These are phyloP conservation scores for Exophiala spinifera DNA, from an alignment of 2,329 filamentous ascomycete genomes.

Conservation along the genomic window DNA sequence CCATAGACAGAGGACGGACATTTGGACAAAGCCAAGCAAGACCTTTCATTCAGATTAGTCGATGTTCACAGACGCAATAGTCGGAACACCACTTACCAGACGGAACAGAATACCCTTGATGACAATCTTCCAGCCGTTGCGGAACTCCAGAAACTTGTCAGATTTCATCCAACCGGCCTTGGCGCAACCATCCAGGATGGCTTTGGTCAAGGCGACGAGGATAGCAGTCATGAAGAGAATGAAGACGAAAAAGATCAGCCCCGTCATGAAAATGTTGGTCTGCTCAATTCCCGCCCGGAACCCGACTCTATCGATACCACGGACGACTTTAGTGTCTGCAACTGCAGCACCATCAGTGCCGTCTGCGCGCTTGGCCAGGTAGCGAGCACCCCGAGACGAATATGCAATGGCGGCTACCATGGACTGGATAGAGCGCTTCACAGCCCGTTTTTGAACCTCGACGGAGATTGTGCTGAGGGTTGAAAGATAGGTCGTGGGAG, in stretches of 20 bases:
- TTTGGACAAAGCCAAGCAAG: conserved; percentile 86
- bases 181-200: conserved; percentile 69
- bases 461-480: conserved; percentile 73
- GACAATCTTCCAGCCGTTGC: conserved; percentile 88
- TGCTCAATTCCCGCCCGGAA: conserved; percentile 81
- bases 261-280: conserved; percentile 91
- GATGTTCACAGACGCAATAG: neutral
- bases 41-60: conserved; percentile 43
- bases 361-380: conserved; percentile 55
- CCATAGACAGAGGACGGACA: conserved; percentile 88
- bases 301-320: conserved; percentile 83
- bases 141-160: conserved; percentile 88
- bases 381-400: conserved; percentile 14
- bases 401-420: conserved; percentile 26
- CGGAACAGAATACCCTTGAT: conserved; percentile 93
- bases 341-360: conserved; percentile 46
- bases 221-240: conserved; percentile 74
- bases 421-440: conserved; percentile 46
- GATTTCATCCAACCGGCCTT: conserved; percentile 74
- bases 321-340: conserved; percentile 57
- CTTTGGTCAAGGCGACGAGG: conserved; percentile 75
- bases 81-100: conserved; percentile 47
- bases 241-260: conserved; percentile 81
- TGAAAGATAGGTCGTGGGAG: conserved; percentile 73
- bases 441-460: conserved; percentile 64